Percentiles rank a stretch among this genome's conserved stretches.
phyloP scores from a whole-genome alignment of 345 rosid species.

The Eutrema yunnanense region DNA sequence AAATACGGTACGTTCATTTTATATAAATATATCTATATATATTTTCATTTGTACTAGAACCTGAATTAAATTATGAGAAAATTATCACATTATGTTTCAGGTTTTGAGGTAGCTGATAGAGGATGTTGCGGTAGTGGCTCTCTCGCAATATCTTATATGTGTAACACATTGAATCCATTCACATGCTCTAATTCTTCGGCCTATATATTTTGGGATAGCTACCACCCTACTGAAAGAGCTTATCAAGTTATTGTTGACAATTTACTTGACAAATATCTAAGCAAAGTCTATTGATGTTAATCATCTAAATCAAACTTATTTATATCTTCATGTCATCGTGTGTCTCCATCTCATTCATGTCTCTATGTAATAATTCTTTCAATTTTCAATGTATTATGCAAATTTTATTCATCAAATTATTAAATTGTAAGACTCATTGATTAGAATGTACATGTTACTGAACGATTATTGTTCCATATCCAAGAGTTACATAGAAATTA shows the following conservation, averaged over 20 bases:
- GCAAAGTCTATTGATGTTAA: neutral
- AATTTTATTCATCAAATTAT: too few relatives aligned
- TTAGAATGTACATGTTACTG: too few relatives aligned
- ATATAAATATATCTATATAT: neutral
- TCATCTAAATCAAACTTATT: neutral
- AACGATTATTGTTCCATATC: too few relatives aligned
- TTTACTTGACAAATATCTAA: neutral
- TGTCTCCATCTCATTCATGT: too few relatives aligned
- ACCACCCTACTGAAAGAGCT: neutral
- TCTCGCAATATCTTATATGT: neutral
- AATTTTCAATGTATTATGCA: too few relatives aligned
- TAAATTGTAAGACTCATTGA: too few relatives aligned
- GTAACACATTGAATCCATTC: neutral
- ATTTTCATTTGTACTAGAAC: neutral
- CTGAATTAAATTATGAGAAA: neutral
- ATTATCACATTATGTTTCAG: conserved; percentile 9
- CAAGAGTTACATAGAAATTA: too few relatives aligned
- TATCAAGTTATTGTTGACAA: neutral
- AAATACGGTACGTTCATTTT: conserved; percentile 30
- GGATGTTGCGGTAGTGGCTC: conserved; percentile 47
- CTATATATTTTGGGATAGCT: neutral
- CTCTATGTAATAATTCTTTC: too few relatives aligned
- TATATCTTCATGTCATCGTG: too few relatives aligned
- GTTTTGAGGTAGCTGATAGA: conserved; percentile 33
- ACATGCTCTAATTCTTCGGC: neutral